Base-by-base conservation (phyloP, 106 monocot genomes). In the Dactylorhiza incarnata region DNA sequence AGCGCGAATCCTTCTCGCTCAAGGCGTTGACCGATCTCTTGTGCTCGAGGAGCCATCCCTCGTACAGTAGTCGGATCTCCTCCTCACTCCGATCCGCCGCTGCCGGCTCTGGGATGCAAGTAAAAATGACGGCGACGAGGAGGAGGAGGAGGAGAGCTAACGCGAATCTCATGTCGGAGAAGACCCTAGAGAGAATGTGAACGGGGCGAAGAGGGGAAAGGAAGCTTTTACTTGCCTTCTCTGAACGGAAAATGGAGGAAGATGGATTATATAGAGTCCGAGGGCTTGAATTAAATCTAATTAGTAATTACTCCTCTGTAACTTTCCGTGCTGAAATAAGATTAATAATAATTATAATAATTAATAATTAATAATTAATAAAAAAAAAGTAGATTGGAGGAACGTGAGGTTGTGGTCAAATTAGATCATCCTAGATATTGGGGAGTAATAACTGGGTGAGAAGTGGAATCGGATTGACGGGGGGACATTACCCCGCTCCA, bases 1-100 rank as follows among this genome's bases (percentile, higher is more conserved):
- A 90, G 44, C 95, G 58, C 52, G 68, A 66, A 6, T 85, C 85
- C 48, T 71, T 77, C 81, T 88, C 85, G 6, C 74, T 82, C 12
- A 86, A 62, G 14, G 68, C 79, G 62, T 80, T 78, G 84, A 73
- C 86, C 14, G 50, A 16, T 76, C 55, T 80, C 12, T 77, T 67
- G 70, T 86, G 82, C 75, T 55, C 47, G 51, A 46, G 77, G 17
- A 82, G 48, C 93, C 89, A 88, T 0, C 62, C 68, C 19, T 89
- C 85, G 84, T 87, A 89, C 43, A 92, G 29, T 10, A 15, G 53
- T 53, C 69, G 44, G 53, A 85, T 22, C 74, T 87, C 83, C 29
- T 75, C 87, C 23, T 92, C 89, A 54, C 75, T 80, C 75, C 92
- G 74, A 25, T 76, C 76, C 9, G 74, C 16, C 16, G 77, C 77